Conservation (phyloP, 2,329 filamentous ascomycete genomes). For the Biscogniauxia mediterranea region DNA sequence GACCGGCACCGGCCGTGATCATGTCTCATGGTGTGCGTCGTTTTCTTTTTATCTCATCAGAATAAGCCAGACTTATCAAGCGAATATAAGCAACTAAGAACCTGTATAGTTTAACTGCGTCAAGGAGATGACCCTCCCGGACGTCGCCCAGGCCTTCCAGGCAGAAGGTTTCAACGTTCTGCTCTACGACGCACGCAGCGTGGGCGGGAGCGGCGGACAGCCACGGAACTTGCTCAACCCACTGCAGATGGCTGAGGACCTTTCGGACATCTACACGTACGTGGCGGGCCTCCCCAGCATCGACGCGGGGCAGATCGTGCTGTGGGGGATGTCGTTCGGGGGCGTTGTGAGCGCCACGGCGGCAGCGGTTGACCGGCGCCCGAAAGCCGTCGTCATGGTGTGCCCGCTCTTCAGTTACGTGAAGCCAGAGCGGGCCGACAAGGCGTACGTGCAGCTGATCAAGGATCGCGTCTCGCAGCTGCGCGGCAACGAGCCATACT, state of each 20-base stretch:
- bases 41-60: no score
- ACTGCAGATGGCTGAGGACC: conserved; percentile 16
- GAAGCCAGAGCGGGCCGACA: conserved; percentile 7
- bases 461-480: conserved; percentile 14
- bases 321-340: conserved; percentile 28
- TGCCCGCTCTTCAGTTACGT: conserved; percentile 24
- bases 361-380: conserved; percentile 22
- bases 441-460: conserved; percentile 18
- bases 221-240: conserved; percentile 26
- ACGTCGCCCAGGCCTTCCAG: conserved; percentile 22
- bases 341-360: conserved; percentile 11
- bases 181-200: conserved; percentile 23
- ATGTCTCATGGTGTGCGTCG: conserved; percentile 28
- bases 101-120: conserved; percentile 31
- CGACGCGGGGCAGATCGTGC: conserved; percentile 12
- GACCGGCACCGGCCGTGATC: conserved; percentile 19
- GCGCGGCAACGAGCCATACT: conserved; percentile 8
- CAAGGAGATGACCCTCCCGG: conserved; percentile 26
- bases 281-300: conserved; percentile 20
- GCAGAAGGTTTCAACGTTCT: conserved; percentile 20
- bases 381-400: conserved; percentile 24
- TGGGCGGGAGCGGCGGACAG: conserved; percentile 22
- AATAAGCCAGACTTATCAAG: no score
- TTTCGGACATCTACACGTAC: no score
- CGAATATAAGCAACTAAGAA: no score